A percentile compares a stretch with the other conserved stretches of the same genome.
Evolutionary conservation across 1,284 basidiomycete genomes (phyloP).

Genomic region (Marasmius sp.): DNA sequence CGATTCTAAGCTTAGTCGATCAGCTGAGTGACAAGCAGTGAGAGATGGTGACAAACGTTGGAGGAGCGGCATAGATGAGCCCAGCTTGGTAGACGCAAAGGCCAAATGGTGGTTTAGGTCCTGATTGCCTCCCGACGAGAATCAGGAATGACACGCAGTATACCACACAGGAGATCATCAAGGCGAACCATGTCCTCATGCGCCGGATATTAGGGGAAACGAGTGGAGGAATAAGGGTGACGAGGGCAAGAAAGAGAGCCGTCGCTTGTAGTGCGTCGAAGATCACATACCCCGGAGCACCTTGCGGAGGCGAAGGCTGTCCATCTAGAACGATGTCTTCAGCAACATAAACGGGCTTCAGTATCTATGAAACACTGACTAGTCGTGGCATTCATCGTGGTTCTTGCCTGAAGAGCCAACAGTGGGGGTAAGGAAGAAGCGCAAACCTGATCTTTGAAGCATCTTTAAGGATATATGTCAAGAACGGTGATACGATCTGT

Average conservation of each 20-base stretch:
- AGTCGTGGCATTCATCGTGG: too few species aligned
- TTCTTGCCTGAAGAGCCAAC: too few species aligned
- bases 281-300: background rate
- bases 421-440: too few species aligned
- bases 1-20: background rate
- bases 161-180: constrained; percentile 3
- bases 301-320: too few species aligned
- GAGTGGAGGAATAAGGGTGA: constrained; percentile 1
- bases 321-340: too few species aligned
- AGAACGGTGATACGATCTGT: too few species aligned
- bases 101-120: constrained; percentile 1
- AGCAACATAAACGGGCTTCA: too few species aligned
- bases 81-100: constrained; percentile 7
- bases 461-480: too few species aligned
- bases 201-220: background rate
- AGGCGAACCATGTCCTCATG: constrained; percentile 9
- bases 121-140: constrained; percentile 8
- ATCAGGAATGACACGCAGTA: constrained; percentile 8
- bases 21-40: background rate
- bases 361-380: too few species aligned
- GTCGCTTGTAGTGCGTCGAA: constrained; percentile 3
- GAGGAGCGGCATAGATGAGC: constrained; percentile 6
- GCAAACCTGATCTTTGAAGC: too few species aligned
- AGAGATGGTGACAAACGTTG: constrained; percentile 1
- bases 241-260: background rate